A percentile compares a stretch with the other conserved stretches of the same genome.
Evolutionary conservation across 257 asterid genomes (phyloP).

Genomic region (Solanum corneliomulleri): DNA sequence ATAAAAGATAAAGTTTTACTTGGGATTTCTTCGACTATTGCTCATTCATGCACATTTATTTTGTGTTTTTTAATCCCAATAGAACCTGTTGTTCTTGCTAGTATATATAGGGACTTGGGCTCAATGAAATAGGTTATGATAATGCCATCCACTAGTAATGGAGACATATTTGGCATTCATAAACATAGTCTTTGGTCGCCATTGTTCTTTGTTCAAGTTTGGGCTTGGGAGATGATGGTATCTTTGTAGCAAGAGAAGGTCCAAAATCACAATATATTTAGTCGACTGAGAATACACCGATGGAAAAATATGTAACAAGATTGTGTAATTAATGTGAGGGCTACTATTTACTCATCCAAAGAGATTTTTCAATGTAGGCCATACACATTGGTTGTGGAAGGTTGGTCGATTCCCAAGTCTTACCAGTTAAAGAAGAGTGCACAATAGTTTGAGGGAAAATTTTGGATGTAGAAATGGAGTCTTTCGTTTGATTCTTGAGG

Average conservation of each 20-base stretch:
- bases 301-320: slow-evolving; percentile 7
- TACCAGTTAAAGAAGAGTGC: slow-evolving; percentile 10
- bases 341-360: slow-evolving; percentile 3
- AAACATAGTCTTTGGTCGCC: slow-evolving; percentile 11
- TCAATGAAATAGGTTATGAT: background rate
- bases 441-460: background rate
- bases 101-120: background rate
- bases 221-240: slow-evolving; percentile 36
- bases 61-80: too few relatives aligned
- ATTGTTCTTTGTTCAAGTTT: slow-evolving; percentile 20
- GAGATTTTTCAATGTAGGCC: slow-evolving; percentile 18
- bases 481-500: slow-evolving; percentile 12
- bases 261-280: background rate
- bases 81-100: background rate
- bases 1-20: too few relatives aligned
- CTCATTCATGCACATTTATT: too few relatives aligned
- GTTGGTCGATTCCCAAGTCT: slow-evolving; percentile 11
- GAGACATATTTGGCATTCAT: background rate
- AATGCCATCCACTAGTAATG: background rate
- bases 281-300: background rate
- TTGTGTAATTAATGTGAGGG: slow-evolving; percentile 9
- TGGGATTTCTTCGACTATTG: too few relatives aligned
- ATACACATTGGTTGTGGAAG: slow-evolving; percentile 7
- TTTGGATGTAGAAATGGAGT: slow-evolving; percentile 3
- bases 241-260: slow-evolving; percentile 1